phyloP scores from a whole-genome alignment of 768 basidiomycete species.

The Boletus rufocinnamomeus region DNA sequence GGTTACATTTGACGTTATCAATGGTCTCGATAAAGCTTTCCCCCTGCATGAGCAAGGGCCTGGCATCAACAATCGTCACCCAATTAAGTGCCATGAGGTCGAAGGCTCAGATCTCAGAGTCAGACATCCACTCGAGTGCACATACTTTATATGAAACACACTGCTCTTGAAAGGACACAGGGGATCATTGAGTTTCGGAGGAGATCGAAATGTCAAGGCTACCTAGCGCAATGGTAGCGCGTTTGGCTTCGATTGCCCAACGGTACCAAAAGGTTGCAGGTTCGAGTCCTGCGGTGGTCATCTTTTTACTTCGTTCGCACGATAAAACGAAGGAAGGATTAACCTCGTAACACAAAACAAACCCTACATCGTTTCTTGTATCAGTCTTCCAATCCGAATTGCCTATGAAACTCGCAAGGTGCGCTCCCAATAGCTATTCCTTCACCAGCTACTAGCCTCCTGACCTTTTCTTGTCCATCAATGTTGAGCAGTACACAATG shows the following conservation, averaged over 20 bases:
- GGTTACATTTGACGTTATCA: conserved; percentile 58
- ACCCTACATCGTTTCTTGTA: neutral
- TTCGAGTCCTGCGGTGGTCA: conserved; percentile 96
- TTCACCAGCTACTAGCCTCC: conserved; percentile 37
- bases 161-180: neutral
- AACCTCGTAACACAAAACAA: conserved; percentile 1
- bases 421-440: conserved; percentile 60
- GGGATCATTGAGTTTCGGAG: neutral
- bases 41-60: conserved; percentile 62
- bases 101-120: neutral
- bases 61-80: conserved; percentile 60
- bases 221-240: conserved; percentile 95
- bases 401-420: conserved; percentile 63
- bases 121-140: neutral
- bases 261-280: conserved; percentile 93
- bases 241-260: conserved; percentile 86
- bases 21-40: conserved; percentile 61
- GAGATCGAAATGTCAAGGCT: conserved; percentile 34
- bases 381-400: conserved; percentile 18
- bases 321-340: neutral
- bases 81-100: conserved; percentile 74
- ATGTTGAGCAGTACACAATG: conserved; percentile 49
- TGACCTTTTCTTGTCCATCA: conserved; percentile 37
- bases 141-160: neutral
- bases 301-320: conserved; percentile 1